Percentiles rank a stretch among this genome's conserved stretches.
Conservation (phyloP, 805 yeast species). For the Kluyveromyces wickerhamii region DNA sequence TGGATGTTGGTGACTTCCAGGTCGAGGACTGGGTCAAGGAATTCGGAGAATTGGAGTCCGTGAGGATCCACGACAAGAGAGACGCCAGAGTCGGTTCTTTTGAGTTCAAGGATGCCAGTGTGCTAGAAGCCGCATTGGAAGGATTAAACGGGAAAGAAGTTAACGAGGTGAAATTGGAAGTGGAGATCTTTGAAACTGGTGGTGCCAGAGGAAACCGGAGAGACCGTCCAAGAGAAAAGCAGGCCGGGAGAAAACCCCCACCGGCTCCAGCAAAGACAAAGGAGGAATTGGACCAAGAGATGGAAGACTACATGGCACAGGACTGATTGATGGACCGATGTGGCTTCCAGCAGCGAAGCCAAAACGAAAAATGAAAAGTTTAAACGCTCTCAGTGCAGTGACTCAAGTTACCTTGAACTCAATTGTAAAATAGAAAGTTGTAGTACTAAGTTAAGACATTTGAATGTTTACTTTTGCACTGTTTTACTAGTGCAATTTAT, state of each 20-base stretch:
- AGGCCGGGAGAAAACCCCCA: not conserved
- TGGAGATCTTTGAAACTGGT: conserved; percentile 17
- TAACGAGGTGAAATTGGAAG: conserved; percentile 14
- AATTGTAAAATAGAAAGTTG: too few species aligned
- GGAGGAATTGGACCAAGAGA: conserved; percentile 4
- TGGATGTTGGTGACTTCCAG: conserved; percentile 25
- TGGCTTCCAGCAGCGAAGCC: too few species aligned
- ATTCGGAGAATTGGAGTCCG: conserved; percentile 14
- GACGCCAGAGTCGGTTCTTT: conserved; percentile 25
- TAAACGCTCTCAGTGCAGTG: too few species aligned
- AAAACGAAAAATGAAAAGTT: too few species aligned
- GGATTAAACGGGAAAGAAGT: conserved; percentile 21
- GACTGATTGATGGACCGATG: too few species aligned
- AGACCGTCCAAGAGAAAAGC: conserved; percentile 7
- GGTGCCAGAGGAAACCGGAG: not conserved
- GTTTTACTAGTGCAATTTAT: too few species aligned
- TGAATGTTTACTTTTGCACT: too few species aligned
- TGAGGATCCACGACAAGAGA: conserved; percentile 21
- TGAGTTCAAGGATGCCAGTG: conserved; percentile 16
- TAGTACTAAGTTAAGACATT: too few species aligned
- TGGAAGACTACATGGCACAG: conserved; percentile 7
- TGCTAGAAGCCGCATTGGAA: conserved; percentile 19
- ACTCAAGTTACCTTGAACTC: too few species aligned
- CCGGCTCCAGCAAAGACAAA: conserved; percentile 6
- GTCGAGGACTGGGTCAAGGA: conserved; percentile 29